Evolutionary conservation across 2,329 filamentous ascomycete species (phyloP), one percentile per base, ranked within the genome.

Genomic region (Aspergillus ruber): DNA sequence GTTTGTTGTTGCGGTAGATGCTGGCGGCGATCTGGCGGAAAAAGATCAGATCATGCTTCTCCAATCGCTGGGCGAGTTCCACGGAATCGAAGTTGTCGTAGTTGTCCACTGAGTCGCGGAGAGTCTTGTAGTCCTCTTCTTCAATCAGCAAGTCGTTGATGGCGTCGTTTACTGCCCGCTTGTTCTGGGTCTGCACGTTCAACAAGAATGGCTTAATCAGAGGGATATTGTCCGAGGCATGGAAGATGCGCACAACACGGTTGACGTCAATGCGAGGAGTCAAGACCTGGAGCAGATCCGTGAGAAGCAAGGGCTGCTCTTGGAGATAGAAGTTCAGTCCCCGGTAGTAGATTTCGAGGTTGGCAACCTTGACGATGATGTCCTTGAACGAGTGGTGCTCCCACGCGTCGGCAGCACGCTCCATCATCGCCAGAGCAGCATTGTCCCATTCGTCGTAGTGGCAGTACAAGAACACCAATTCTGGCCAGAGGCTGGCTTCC

Each of bases 371-470:
- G 73, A 95, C 84, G 48, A 95, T 80, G 44, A 95, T 97, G 66
- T 98, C 94, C 79, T 98, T 98, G 84, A 98, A 98, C 43, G 94
- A 93, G 68, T 96, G 90, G 74, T 98, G 93, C 70, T 98, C 94
- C 93, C 93, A 98, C 1, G 93, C 90, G 76, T 97, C 94, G 56
- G 94, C 85, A 10, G 93, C 88, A 58, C 90, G 88, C 76, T 98
- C 93, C 82, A 98, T 98, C 76, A 98, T 95, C 15, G 93, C 89
- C 46, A 98, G 80, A 42, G 90, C 90, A 40, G 93, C 93, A 64
- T 98, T 97, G 72, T 98, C 94, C 71, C 86, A 96, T 67, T 98
- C 94, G 57, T 98, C 94, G 63, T 96, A 97, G 73, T 98, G 93
- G 68, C 88, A 89, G 77, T 97, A 97, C 59, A 95, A 81, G 82